A percentile compares a stretch with the other conserved stretches of the same genome.
These are phyloP conservation scores for maize (Zea mays) DNA, from an alignment of 176 grass and related monocot genomes.

Conservation along the genomic window DNA sequence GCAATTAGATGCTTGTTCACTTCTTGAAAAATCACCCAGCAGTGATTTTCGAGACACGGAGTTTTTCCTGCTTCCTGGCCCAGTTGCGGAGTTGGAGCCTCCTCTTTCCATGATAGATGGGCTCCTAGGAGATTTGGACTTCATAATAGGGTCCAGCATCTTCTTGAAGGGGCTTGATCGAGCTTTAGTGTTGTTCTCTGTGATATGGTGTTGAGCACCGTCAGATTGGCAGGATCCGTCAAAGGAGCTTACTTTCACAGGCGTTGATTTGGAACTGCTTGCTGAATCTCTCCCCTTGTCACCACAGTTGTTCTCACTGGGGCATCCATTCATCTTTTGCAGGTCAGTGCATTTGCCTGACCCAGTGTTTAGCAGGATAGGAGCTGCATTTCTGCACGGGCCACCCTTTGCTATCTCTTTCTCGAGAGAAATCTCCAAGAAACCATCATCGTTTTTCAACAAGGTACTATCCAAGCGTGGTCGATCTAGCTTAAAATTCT, in stretches of 20 bases:
- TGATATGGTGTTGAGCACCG: background rate
- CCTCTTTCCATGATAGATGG: slow-evolving; percentile 39
- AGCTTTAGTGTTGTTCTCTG: slow-evolving; percentile 35
- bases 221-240: slow-evolving; percentile 20
- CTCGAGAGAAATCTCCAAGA: slow-evolving; percentile 66
- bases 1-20: slow-evolving; percentile 37
- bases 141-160: slow-evolving; percentile 92
- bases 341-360: slow-evolving; percentile 13
- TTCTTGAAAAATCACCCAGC: slow-evolving; percentile 68
- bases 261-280: slow-evolving; percentile 48
- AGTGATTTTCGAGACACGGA: slow-evolving; percentile 57
- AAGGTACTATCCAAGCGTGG: slow-evolving; percentile 53
- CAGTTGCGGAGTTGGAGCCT: slow-evolving; percentile 3
- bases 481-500: slow-evolving; percentile 44
- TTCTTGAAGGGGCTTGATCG: slow-evolving; percentile 77
- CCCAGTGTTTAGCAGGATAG: slow-evolving; percentile 25
- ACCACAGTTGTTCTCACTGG: slow-evolving; percentile 18
- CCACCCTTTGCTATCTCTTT: slow-evolving; percentile 9
- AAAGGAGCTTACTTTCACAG: slow-evolving; percentile 37
- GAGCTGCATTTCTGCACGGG: slow-evolving; percentile 37
- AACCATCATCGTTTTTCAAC: slow-evolving; percentile 46
- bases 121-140: slow-evolving; percentile 73
- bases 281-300: slow-evolving; percentile 32
- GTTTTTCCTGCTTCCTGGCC: slow-evolving; percentile 28
- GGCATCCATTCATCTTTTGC: slow-evolving; percentile 8